Base-by-base conservation (phyloP, 768 basidiomycete genomes). In the Calocera viscosa region DNA sequence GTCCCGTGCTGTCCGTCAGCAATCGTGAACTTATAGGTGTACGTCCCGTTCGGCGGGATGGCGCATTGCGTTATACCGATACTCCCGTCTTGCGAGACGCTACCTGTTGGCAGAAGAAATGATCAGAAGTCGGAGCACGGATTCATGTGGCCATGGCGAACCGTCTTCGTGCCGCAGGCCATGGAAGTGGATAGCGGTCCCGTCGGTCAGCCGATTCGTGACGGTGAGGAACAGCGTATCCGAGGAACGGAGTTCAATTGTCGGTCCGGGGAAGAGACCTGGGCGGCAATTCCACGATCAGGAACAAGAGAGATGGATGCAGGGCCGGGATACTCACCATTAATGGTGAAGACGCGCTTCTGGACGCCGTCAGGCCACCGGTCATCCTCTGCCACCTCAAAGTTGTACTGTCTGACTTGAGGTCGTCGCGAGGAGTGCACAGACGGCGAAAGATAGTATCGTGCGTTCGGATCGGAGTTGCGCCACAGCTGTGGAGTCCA, bases 331-430 rank as follows among this genome's bases (percentile, higher is more conserved):
- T 19, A 40, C 39, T 10, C 39, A 40, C 68, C 66, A 53, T 70
- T 69, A 19, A 70, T 64, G 12, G 68, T 69, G 26, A 64, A 67
- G n/a, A 70, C 60, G 33, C 28, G 12, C 34, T 70, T 70, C 35
- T 68, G n/a, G 38, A 70, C 68, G 12, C 69, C 68, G 66, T 70
- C 69, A 24, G 68, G 69, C 2, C 33, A 38, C 28, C 65, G 64
- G 14, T 65, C 16, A 30, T 68, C 68, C 30, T 69, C 28, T 63
- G 65, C 24, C 11, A 68, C 38, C 8, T 65, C 63, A 53, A 63
- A 70, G 38, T 66, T 39, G 24, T 49, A 49, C 10, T 49, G 10
- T 14, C 24, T 8, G 14, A 24, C 49, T 26, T 26, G 49, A 10
- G 63, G 63, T 24, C 19, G 65, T 49, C 30, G 39, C 10, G 19